A percentile compares a stretch with the other conserved stretches of the same genome.
Conservation (phyloP, 2,329 filamentous ascomycete genomes). For the Beauveria australis region DNA sequence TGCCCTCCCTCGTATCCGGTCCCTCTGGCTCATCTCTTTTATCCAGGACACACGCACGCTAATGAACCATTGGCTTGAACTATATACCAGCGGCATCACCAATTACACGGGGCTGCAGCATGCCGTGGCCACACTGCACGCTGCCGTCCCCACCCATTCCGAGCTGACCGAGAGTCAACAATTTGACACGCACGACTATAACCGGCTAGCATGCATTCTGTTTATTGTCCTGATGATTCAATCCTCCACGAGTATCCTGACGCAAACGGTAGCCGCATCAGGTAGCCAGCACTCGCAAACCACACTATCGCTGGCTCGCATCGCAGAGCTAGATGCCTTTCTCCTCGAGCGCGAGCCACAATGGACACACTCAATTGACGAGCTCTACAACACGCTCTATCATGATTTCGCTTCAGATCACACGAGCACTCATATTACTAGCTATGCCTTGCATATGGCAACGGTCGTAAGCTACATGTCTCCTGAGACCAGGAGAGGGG, state of each 20-base stretch:
- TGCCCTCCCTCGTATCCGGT: neutral
- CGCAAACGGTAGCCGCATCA: neutral
- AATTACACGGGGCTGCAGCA: neutral
- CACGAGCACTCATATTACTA: neutral
- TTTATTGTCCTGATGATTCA: neutral
- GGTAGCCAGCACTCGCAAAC: neutral
- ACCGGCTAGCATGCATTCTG: neutral
- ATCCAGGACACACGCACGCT: slow-evolving; percentile 6
- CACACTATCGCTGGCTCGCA: neutral
- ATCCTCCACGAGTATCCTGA: neutral
- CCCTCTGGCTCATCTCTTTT: slow-evolving; percentile 5
- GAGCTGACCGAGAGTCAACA: neutral
- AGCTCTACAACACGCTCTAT: neutral
- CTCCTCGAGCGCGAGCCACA: neutral
- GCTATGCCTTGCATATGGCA: neutral
- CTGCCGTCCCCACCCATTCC: neutral
- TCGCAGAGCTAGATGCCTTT: neutral
- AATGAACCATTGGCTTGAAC: slow-evolving; percentile 2
- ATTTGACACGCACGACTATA: neutral
- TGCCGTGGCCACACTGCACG: neutral
- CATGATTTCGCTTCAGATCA: neutral
- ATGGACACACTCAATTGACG: neutral
- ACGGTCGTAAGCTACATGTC: neutral
- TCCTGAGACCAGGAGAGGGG: neutral
- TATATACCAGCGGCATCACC: neutral